These are phyloP conservation scores for Podila epicladia DNA, from an alignment of 192 early-diverging fungal species.

Conservation along the genomic window DNA sequence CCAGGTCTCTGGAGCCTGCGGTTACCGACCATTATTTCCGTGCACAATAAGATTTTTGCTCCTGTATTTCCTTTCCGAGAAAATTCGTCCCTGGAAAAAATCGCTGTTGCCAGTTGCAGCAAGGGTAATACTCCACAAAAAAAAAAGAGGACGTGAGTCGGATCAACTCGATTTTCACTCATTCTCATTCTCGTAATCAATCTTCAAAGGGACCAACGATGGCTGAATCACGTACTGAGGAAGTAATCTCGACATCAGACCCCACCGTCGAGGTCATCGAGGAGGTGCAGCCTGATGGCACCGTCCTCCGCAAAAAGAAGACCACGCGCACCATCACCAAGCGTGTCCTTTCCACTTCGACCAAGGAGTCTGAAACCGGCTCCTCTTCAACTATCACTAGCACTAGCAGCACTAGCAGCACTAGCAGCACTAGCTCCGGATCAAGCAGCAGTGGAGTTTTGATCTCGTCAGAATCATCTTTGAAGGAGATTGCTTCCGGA, in stretches of 20 bases:
- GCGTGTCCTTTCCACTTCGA: conserved; percentile 18
- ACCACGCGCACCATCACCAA: conserved; percentile 40
- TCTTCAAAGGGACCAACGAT: background rate
- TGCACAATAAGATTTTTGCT: too few species aligned
- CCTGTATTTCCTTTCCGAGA: too few species aligned
- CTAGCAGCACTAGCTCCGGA: background rate
- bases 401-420: conserved; percentile 1
- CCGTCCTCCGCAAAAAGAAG: conserved; percentile 32
- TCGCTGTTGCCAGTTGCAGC: too few species aligned
- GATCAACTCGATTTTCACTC: background rate
- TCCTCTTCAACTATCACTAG: conserved; percentile 1
- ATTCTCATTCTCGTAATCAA: background rate
- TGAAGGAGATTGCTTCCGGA: background rate
- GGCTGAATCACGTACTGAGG: conserved; percentile 5
- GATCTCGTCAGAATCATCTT: background rate
- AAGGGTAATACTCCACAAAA: too few species aligned
- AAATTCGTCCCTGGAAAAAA: too few species aligned
- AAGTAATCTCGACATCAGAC: conserved; percentile 29
- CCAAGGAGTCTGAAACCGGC: conserved; percentile 8
- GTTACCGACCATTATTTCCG: too few species aligned
- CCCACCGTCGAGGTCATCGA: conserved; percentile 27
- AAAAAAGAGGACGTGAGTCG: background rate
- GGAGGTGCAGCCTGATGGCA: conserved; percentile 30
- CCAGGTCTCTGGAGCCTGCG: too few species aligned
- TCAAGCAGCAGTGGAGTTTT: too few species aligned